phyloP scores from a whole-genome alignment of 441 rosid species.

The Isatis lusitanica region DNA sequence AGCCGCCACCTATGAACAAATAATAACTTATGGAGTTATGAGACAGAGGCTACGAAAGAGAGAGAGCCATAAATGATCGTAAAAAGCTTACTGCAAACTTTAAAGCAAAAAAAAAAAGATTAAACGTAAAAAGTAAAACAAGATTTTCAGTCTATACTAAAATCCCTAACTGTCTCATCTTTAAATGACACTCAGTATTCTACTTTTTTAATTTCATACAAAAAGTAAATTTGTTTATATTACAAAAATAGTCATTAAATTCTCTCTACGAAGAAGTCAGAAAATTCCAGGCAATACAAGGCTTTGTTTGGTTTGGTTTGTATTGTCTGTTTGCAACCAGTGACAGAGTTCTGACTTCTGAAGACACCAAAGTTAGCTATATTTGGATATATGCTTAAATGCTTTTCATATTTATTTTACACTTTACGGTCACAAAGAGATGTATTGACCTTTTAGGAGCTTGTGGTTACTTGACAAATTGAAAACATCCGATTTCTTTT shows the following conservation, averaged over 20 bases:
- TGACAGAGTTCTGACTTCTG: slow-evolving; percentile 8
- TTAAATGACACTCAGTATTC: slow-evolving; percentile 19
- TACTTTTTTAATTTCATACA: not conserved
- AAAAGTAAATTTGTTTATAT: not conserved
- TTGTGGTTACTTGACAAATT: not conserved
- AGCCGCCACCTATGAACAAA: slow-evolving; percentile 39
- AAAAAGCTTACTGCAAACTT: slow-evolving; percentile 22
- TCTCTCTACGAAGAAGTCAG: slow-evolving; percentile 13
- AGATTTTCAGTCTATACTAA: slow-evolving; percentile 21
- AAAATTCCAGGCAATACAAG: slow-evolving; percentile 33
- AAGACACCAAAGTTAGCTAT: slow-evolving; percentile 29
- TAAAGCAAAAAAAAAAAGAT: not conserved
- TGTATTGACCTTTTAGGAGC: not conserved
- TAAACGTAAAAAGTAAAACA: slow-evolving; percentile 4
- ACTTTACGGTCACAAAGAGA: not conserved
- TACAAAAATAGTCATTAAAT: slow-evolving; percentile 12
- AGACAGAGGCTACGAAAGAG: slow-evolving; percentile 18
- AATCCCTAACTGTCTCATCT: slow-evolving; percentile 37
- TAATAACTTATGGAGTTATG: slow-evolving; percentile 27
- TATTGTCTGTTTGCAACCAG: slow-evolving; percentile 26
- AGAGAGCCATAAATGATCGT: slow-evolving; percentile 22
- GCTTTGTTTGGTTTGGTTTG: slow-evolving; percentile 34
- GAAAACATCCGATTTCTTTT: not conserved
- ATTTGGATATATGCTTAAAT: slow-evolving; percentile 28
- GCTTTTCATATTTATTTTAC: slow-evolving; percentile 5